phyloP scores from a whole-genome alignment of 2,329 filamentous ascomycete genomes.

The Neofusicoccum umdonicola region DNA sequence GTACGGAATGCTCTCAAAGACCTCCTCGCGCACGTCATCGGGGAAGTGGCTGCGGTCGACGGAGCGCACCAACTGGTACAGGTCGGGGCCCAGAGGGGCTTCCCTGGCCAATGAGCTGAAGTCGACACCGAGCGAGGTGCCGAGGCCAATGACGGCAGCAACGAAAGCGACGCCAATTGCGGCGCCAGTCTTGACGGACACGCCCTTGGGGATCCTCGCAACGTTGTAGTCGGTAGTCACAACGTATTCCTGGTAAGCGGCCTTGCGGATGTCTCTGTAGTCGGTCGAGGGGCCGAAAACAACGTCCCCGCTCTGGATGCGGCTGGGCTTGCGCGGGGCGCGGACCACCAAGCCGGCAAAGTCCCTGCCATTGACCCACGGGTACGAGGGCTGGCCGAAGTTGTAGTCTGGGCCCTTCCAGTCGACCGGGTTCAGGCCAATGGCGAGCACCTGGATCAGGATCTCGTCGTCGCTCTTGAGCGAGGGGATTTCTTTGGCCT shows the following conservation, averaged over 20 bases:
- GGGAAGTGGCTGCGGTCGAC: conserved; percentile 53
- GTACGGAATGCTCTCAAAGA: conserved; percentile 53
- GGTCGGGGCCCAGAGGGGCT: conserved; percentile 54
- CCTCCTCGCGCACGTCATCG: conserved; percentile 62
- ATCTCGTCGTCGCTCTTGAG: conserved; percentile 45
- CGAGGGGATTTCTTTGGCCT: background rate
- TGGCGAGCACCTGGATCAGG: conserved; percentile 60
- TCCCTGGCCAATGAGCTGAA: conserved; percentile 46
- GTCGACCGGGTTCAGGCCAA: conserved; percentile 74
- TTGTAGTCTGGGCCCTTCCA: conserved; percentile 72
- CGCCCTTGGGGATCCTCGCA: conserved; percentile 56
- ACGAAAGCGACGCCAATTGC: conserved; percentile 71
- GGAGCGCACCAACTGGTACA: conserved; percentile 52
- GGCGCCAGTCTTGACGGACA: conserved; percentile 55
- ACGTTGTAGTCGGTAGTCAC: conserved; percentile 65
- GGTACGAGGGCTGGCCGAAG: conserved; percentile 66
- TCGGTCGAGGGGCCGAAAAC: conserved; percentile 68
- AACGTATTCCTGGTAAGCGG: conserved; percentile 69
- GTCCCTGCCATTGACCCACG: conserved; percentile 69
- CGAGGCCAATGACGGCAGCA: conserved; percentile 64
- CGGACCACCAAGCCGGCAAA: conserved; percentile 63
- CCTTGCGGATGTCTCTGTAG: conserved; percentile 70
- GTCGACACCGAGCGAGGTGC: conserved; percentile 67
- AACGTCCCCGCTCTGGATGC: conserved; percentile 45
- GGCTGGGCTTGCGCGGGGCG: conserved; percentile 24